phyloP scores from a whole-genome alignment of 495 filamentous ascomycete genomes.

The Neurospora cerealis region DNA sequence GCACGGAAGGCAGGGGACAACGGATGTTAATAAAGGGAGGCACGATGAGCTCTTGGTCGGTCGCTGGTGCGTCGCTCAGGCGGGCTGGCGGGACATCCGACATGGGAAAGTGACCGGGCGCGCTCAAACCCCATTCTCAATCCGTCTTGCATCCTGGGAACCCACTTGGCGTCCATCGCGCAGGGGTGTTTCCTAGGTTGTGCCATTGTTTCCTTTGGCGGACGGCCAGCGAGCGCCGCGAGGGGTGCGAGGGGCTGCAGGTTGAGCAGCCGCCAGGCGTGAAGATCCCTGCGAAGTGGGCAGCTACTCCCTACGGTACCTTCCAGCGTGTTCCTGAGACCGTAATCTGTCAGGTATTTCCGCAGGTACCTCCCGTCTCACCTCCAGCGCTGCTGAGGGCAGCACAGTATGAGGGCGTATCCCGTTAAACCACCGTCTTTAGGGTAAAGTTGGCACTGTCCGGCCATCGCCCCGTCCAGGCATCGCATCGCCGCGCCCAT shows the following conservation, averaged over 20 bases:
- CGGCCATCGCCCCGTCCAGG: not conserved
- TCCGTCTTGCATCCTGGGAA: not conserved
- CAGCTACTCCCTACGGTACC: not conserved
- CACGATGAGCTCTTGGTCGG: slow-evolving; percentile 5
- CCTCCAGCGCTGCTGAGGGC: not conserved
- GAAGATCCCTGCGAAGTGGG: slow-evolving; percentile 15
- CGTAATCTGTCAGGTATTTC: not conserved
- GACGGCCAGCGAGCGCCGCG: not conserved
- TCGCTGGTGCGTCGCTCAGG: not conserved
- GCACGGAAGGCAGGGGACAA: slow-evolving; percentile 4
- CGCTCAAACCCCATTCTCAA: slow-evolving; percentile 21
- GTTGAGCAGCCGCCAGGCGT: slow-evolving; percentile 8
- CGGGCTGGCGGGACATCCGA: slow-evolving; percentile 1
- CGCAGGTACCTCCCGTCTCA: not conserved
- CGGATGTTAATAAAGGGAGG: slow-evolving; percentile 8
- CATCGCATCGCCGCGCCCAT: not conserved
- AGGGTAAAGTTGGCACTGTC: not conserved
- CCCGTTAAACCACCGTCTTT: not conserved
- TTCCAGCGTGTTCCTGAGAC: not conserved
- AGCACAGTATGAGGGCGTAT: not conserved
- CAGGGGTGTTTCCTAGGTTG: not conserved
- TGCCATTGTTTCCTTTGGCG: not conserved
- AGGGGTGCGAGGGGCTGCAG: slow-evolving; percentile 1
- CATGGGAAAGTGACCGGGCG: slow-evolving; percentile 22
- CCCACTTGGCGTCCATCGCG: not conserved